These are phyloP conservation scores for Brassica nigra DNA, from an alignment of 345 rosid species.

Conservation along the genomic window DNA sequence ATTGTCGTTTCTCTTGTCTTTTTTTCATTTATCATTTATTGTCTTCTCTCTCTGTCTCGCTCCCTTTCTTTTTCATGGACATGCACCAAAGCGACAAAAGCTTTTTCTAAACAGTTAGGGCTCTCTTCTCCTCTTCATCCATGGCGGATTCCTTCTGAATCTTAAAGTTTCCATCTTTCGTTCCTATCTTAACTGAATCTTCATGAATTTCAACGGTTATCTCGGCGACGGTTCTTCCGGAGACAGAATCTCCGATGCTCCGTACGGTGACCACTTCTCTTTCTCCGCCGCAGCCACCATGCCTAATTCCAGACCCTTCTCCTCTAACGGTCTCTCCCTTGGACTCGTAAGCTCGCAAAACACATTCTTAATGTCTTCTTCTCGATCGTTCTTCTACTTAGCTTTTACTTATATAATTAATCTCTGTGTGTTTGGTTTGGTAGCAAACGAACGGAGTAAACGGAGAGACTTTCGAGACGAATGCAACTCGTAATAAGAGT, in stretches of 20 bases:
- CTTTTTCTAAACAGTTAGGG: slow-evolving; percentile 33
- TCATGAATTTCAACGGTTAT: slow-evolving; percentile 49
- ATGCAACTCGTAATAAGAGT: slow-evolving; percentile 35
- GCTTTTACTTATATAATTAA: neutral
- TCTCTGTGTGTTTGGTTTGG: neutral
- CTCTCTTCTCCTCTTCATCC: slow-evolving; percentile 39
- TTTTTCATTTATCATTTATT: slow-evolving; percentile 1
- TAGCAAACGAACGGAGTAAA: slow-evolving; percentile 40
- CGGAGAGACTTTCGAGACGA: slow-evolving; percentile 29
- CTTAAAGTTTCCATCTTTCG: neutral
- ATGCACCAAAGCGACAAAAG: slow-evolving; percentile 43
- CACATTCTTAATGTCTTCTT: neutral
- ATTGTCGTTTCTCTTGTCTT: slow-evolving; percentile 19
- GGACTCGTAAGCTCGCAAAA: slow-evolving; percentile 40
- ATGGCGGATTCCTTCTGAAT: slow-evolving; percentile 25
- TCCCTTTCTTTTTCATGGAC: slow-evolving; percentile 12
- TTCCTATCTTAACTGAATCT: neutral
- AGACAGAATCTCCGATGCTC: slow-evolving; percentile 33
- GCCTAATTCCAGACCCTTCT: neutral
- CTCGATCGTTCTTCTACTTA: neutral
- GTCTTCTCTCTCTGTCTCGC: slow-evolving; percentile 8
- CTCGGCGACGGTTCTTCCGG: slow-evolving; percentile 30
- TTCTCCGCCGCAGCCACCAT: slow-evolving; percentile 21
- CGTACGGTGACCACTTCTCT: slow-evolving; percentile 37
- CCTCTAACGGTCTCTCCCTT: slow-evolving; percentile 48